Conservation (phyloP, 2,329 filamentous ascomycete genomes). For the Monosporascus cannonballus region DNA sequence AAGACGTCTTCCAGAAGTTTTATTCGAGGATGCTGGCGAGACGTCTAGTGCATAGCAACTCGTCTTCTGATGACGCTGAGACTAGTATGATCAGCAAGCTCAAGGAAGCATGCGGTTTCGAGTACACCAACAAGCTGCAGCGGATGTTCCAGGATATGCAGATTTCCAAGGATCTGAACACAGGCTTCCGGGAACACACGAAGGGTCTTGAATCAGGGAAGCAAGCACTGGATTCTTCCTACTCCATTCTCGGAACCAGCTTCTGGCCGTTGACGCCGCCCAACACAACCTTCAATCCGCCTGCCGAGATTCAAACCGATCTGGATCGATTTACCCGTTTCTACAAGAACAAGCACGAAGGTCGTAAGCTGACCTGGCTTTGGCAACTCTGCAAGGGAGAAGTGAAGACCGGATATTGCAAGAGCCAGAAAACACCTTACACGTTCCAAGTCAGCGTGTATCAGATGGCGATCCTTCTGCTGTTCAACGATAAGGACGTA, state of each 20-base stretch:
- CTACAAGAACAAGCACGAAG: conserved; percentile 95
- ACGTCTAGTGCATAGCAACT: conserved; percentile 89
- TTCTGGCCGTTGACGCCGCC: conserved; percentile 94
- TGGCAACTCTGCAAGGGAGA: conserved; percentile 99
- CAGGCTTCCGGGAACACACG: conserved; percentile 74
- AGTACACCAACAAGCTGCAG: conserved; percentile 98
- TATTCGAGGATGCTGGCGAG: conserved; percentile 96
- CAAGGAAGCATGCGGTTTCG: conserved; percentile 96
- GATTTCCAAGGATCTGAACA: conserved; percentile 95
- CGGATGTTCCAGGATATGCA: conserved; percentile 99
- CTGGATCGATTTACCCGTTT: conserved; percentile 86
- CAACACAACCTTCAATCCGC: conserved; percentile 81
- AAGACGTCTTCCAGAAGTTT: conserved; percentile 99
- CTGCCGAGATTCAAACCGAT: conserved; percentile 75
- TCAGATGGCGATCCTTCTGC: conserved; percentile 90
- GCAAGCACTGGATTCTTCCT: conserved; percentile 74
- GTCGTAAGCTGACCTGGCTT: conserved; percentile 93
- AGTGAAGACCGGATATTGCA: conserved; percentile 88
- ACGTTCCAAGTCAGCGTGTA: conserved; percentile 97
- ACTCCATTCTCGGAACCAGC: conserved; percentile 89
- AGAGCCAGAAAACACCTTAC: conserved; percentile 81
- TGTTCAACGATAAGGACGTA: conserved; percentile 89
- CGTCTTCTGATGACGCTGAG: conserved; percentile 93
- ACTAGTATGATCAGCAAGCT: conserved; percentile 99
- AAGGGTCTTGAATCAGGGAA: conserved; percentile 61